These are phyloP conservation scores for Arachnomyces sp. DNA, from an alignment of 2,329 filamentous ascomycete species.

Conservation along the genomic window DNA sequence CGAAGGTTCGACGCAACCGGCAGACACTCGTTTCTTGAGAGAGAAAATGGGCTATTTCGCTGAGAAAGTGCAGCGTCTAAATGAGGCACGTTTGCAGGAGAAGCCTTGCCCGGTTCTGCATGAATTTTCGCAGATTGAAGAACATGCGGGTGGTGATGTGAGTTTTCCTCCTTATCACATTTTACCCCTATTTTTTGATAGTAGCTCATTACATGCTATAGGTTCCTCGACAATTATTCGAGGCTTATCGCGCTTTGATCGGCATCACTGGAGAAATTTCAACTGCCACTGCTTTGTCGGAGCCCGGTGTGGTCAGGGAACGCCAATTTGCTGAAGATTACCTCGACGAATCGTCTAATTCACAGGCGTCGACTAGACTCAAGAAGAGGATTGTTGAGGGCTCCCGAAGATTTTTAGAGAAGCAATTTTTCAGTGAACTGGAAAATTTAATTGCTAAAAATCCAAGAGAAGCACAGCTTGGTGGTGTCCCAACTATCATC, in stretches of 20 bases:
- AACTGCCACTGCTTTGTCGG: conserved; percentile 49
- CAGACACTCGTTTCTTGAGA: conserved; percentile 66
- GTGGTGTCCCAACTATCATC: conserved; percentile 76
- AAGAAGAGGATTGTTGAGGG: conserved; percentile 73
- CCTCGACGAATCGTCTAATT: conserved; percentile 63
- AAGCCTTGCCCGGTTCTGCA: conserved; percentile 64
- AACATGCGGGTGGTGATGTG: conserved; percentile 57
- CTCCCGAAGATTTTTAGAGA: conserved; percentile 71
- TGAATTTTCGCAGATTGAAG: conserved; percentile 67
- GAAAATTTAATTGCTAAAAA: conserved; percentile 72
- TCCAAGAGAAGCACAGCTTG: conserved; percentile 78
- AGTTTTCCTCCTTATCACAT: conserved; percentile 16
- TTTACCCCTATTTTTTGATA: neutral
- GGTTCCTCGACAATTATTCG: conserved; percentile 64
- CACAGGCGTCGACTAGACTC: conserved; percentile 55
- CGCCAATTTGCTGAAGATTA: conserved; percentile 71
- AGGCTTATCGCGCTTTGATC: conserved; percentile 74
- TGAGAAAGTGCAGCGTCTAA: conserved; percentile 70
- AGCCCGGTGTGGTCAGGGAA: conserved; percentile 60
- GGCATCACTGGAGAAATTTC: conserved; percentile 67
- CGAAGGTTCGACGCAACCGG: conserved; percentile 35
- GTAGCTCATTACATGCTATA: conserved; percentile 29
- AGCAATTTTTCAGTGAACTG: conserved; percentile 68
- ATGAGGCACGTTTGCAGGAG: conserved; percentile 59
- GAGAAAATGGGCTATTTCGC: conserved; percentile 80